Base-by-base conservation (phyloP, 139 green algal genomes). In the Chlamydomonas schloesseri region DNA sequence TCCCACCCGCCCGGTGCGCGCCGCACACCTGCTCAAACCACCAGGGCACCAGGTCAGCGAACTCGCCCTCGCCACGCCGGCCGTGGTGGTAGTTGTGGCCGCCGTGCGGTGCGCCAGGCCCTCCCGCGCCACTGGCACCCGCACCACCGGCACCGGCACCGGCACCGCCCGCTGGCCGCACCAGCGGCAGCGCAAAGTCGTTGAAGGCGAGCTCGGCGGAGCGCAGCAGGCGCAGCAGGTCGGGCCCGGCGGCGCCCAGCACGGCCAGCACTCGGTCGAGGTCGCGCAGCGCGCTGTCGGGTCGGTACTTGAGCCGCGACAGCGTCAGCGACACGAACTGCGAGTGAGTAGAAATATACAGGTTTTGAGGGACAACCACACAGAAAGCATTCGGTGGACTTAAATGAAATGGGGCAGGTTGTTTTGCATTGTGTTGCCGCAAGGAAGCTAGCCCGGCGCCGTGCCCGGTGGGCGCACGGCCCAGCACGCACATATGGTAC, bases 31-130 rank as follows among this genome's bases (percentile, higher is more conserved):
- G 95, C 26, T 96, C 91, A 18, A 80, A 71, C 80, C 94, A 75
- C 92, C 92, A 97, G 29, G 94, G 93, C 76, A 95, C 81, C 88
- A 96, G 75, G 46, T 97, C 95, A 0, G 88, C 90, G 21, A 91
- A 86, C 2, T 89, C 65, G 9, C 94, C 93, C 53, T 94, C 92
- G 28, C 89, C 77, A 0, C 93, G 88, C 24, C 91, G 36, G 55
- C 74, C 47, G 24, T 8, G 6, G 42, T 50, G 42, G 42, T 50
- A 8, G 42, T 8, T n/a, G n/a, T n/a, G 6, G 42, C 42, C 42
- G 42, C 42, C 42, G 42, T 50, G 42, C 42, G 42, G 42, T 8
- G 8, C 42, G 42, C 42, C 42, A n/a, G n/a, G n/a, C n/a, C n/a
- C n/a, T n/a, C n/a, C n/a, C n/a, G n/a, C n/a, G n/a, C n/a, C n/a